Base-by-base conservation (phyloP, 192 early-diverging fungal species). In the Rhizoclosmatium globosum region DNA sequence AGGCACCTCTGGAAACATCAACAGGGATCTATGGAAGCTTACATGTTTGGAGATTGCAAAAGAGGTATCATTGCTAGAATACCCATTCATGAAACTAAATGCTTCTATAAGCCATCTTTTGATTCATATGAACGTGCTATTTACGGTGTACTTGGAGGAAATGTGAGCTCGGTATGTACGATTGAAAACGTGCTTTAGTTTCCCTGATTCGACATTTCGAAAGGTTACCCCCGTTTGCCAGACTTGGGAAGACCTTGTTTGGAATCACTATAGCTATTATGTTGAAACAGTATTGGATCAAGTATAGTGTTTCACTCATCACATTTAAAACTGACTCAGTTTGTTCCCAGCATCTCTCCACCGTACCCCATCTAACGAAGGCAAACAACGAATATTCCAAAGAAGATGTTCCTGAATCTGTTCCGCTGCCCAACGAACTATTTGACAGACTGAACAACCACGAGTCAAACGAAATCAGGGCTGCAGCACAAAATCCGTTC, bases 201-300 rank as follows among this genome's bases (percentile, higher is more conserved):
- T 31, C 31, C 47, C 21, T 31, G 39, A 9, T 44, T 45, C 38
- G 31, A 31, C 31, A 39, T 42, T 46, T 46, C 38, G 60, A n/a
- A 47, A 93, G 90, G 89, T 88, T 19, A 44, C 91, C 15, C 84
- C 90, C 42, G 95, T 93, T 2, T 95, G 95, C 77, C 86, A 87
- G 46, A 87, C 84, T 9, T 97, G 96, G 96, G 95, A 96, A 81
- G 96, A 97, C 81, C 80, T 91, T 73, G 72, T 96, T 19, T 97
- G 96, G 96, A 91, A 87, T 1, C 90, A 93, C 47, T 95, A 93
- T 62, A 92, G 90, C 78, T 85, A 92, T 0, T 81, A 95, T 50
- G 81, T 95, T 6, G 94, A 97, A 70, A 60, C 72, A 38, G 78
- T 85, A 61, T 76, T 92, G 9, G 91, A 91, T 38, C 73, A 86